phyloP scores from a whole-genome alignment of 169 alveolate genomes.

The Cryptosporidium tyzzeri region DNA sequence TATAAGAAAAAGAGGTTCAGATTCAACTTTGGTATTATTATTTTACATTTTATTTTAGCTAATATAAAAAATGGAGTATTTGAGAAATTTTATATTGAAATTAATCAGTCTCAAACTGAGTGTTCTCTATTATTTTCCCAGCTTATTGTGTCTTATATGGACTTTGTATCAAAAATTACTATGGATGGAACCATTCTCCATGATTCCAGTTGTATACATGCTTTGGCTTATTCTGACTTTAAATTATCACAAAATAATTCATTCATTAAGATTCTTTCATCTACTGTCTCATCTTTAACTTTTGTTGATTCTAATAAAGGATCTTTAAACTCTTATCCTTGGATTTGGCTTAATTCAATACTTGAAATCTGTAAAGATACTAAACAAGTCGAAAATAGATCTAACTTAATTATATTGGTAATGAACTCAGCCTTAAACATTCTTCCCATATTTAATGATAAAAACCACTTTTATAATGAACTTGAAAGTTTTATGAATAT shows the following conservation, averaged over 20 bases:
- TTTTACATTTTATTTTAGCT: background rate
- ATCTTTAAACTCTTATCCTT: background rate
- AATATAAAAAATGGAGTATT: background rate
- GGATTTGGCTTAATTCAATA: background rate
- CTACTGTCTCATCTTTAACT: background rate
- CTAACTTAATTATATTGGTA: background rate
- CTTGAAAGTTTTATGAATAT: background rate
- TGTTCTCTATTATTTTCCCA: background rate
- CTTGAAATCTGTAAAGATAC: background rate
- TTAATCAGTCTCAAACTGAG: background rate
- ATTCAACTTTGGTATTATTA: background rate
- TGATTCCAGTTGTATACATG: background rate
- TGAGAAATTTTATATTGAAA: background rate
- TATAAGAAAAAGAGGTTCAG: background rate
- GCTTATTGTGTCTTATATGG: background rate
- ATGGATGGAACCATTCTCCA: background rate
- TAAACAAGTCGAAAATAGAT: background rate
- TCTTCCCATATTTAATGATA: background rate
- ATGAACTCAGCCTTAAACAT: background rate
- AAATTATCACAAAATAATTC: background rate
- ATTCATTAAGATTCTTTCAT: background rate
- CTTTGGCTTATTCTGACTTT: background rate
- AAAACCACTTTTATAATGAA: no score
- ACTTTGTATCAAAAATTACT: background rate
- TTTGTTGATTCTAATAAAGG: no score